Conservation (phyloP, 1,284 basidiomycete species). For the Heterobasidion annosum region DNA sequence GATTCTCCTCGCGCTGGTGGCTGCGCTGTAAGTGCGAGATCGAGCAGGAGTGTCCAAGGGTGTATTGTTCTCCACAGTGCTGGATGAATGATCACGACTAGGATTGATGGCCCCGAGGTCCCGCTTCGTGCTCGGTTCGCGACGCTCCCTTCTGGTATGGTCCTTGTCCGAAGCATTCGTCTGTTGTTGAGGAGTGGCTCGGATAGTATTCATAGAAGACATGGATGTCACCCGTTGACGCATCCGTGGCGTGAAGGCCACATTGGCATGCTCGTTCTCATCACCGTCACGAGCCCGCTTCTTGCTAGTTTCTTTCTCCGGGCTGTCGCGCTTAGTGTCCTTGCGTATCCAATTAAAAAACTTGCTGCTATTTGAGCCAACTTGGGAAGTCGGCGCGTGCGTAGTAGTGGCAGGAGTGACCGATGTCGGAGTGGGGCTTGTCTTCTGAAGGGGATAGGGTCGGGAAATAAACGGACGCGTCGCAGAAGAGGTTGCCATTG, state of each 20-base stretch:
- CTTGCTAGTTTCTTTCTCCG: background rate
- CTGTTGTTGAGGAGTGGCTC: too few relatives aligned
- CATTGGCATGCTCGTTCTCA: constrained; percentile 7
- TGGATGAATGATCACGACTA: too few relatives aligned
- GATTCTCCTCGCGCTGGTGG: background rate
- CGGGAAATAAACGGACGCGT: constrained; percentile 5
- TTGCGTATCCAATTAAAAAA: background rate
- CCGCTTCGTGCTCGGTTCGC: too few relatives aligned
- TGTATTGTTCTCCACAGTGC: too few relatives aligned
- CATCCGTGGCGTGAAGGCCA: constrained; percentile 8
- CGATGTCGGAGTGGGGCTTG: constrained; percentile 6
- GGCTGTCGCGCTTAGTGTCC: background rate
- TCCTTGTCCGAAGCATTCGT: too few relatives aligned
- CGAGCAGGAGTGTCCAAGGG: background rate
- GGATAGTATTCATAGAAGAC: background rate
- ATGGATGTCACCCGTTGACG: constrained; percentile 12
- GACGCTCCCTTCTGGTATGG: too few relatives aligned
- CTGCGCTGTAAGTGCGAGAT: background rate
- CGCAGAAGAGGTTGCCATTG: constrained; percentile 3
- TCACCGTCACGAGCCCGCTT: constrained; percentile 12
- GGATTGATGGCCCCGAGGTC: too few relatives aligned
- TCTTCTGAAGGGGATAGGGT: constrained; percentile 9
- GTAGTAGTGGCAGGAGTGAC: constrained; percentile 4
- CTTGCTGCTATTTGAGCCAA: background rate
- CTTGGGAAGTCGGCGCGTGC: too few relatives aligned